Base-by-base conservation (phyloP, 345 rosid genomes). In the Sisymbrium irio region DNA sequence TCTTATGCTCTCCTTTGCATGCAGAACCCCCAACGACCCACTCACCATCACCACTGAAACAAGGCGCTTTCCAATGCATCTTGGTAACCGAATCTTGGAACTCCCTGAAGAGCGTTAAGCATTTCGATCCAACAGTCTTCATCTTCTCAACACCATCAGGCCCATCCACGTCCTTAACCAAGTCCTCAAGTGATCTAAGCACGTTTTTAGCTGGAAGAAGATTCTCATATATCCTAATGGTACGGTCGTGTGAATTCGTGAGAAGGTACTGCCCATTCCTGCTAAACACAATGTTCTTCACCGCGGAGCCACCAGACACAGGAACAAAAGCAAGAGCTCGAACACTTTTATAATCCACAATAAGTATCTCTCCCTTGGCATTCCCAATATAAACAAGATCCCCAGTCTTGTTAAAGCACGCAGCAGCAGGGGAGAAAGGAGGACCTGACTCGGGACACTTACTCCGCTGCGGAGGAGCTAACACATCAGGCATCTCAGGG, bases 21-120 rank as follows among this genome's bases (percentile, higher is more conserved):
- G 98, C 99, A 68, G 96, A 92, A 65, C 95, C 98, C n/a, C 93
- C 96, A 25, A 96, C 85, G 2, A 96, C 95, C 99, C 99, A 96
- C 79, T 96, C 98, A 74, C 94, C 96, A 74, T 95, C 98, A 65
- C 99, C 98, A 67, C 99, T 95, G 76, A 95, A 95, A 78, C 97
- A 87, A 62, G 99, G 98, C 10, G 96, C 98, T 83, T 92, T 96
- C 99, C 99, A 96, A 65, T 90, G 99, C 85, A 90, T 83, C 80
- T 84, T 96, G 37, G 97, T 96, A 75, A 96, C 87, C n/a, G 89
- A 80, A 83, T 96, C 99, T 78, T 96, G 98, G 82, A 95, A 88
- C 72, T 95, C 99, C 56, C 92, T 93, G 79, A 85, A 86, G 77
- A 92, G 93, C 74, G 82, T 79, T 51, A 95, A 81, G 82, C 96